These are phyloP conservation scores for Rhinocladiella similis DNA, from an alignment of 2,329 filamentous ascomycete genomes.

Conservation along the genomic window DNA sequence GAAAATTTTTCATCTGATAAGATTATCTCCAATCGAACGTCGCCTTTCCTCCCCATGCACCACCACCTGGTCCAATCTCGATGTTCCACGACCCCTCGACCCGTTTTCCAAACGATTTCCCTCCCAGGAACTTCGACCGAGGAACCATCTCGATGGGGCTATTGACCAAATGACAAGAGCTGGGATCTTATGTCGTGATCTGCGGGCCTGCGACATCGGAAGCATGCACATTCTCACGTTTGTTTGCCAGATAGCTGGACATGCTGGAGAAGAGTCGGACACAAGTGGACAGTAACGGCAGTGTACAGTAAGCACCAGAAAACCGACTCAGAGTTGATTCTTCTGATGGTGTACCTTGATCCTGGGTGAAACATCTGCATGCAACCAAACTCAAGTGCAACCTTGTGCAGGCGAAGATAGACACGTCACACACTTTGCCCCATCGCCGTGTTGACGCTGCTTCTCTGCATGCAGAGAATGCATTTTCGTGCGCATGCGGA, in stretches of 20 bases:
- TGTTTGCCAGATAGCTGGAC: neutral
- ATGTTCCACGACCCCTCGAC: neutral
- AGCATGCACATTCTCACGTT: neutral
- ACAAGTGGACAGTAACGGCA: too few relatives aligned
- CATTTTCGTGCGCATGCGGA: too few relatives aligned
- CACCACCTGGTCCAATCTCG: neutral
- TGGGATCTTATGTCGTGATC: neutral
- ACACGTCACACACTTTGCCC: too few relatives aligned
- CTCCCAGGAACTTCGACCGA: neutral
- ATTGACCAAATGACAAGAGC: neutral
- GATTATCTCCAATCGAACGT: conserved; percentile 15
- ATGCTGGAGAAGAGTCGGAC: neutral
- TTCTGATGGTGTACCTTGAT: too few relatives aligned
- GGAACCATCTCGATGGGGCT: too few relatives aligned
- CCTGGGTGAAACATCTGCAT: too few relatives aligned
- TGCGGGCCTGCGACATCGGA: neutral
- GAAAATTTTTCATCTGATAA: conserved; percentile 26
- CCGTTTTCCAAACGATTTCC: neutral
- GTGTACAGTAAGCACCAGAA: too few relatives aligned
- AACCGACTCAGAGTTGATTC: too few relatives aligned
- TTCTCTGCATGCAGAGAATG: too few relatives aligned
- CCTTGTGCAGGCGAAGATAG: too few relatives aligned
- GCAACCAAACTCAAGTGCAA: too few relatives aligned
- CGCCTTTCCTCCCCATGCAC: neutral
- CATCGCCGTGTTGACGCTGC: too few relatives aligned